phyloP scores from a whole-genome alignment of 2,329 filamentous ascomycete genomes.

The Mycocentrospora acerina region DNA sequence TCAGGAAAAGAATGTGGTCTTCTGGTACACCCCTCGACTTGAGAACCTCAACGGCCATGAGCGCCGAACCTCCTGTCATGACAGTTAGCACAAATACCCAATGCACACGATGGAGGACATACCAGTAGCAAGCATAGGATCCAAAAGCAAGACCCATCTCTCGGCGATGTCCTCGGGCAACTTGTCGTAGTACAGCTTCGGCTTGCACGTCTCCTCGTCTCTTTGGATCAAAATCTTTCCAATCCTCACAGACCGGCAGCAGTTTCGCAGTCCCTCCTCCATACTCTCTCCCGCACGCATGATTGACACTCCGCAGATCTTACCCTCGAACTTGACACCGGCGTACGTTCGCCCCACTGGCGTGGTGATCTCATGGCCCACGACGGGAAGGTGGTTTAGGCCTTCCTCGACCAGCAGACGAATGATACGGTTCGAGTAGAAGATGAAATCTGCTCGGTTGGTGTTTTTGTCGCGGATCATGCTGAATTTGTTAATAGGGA shows the following conservation, averaged over 20 bases:
- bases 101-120: slow-evolving; percentile 24
- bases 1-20: slow-evolving; percentile 92
- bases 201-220: slow-evolving; percentile 90
- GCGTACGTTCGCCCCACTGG: slow-evolving; percentile 86
- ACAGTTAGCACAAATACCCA: slow-evolving; percentile 10
- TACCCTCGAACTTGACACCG: slow-evolving; percentile 92
- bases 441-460: slow-evolving; percentile 93
- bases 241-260: slow-evolving; percentile 95
- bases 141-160: slow-evolving; percentile 88
- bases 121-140: slow-evolving; percentile 99
- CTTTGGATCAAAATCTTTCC: slow-evolving; percentile 98
- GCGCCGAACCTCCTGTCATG: slow-evolving; percentile 80
- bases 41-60: slow-evolving; percentile 94
- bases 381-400: slow-evolving; percentile 90
- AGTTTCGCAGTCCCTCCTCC: slow-evolving; percentile 95
- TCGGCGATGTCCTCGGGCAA: slow-evolving; percentile 89
- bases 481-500: slow-evolving; percentile 48
- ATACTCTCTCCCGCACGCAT: slow-evolving; percentile 98
- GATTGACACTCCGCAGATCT: slow-evolving; percentile 97
- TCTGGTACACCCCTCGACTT: slow-evolving; percentile 89
- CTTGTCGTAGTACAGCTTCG: slow-evolving; percentile 97
- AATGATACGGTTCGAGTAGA: slow-evolving; percentile 98
- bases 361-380: slow-evolving; percentile 85
- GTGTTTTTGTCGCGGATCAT: slow-evolving; percentile 95
- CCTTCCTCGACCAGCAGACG: slow-evolving; percentile 95